A percentile compares a stretch with the other conserved stretches of the same genome.
Conservation (phyloP, 208 protist species). For the Endotrypanum monterogeii region DNA sequence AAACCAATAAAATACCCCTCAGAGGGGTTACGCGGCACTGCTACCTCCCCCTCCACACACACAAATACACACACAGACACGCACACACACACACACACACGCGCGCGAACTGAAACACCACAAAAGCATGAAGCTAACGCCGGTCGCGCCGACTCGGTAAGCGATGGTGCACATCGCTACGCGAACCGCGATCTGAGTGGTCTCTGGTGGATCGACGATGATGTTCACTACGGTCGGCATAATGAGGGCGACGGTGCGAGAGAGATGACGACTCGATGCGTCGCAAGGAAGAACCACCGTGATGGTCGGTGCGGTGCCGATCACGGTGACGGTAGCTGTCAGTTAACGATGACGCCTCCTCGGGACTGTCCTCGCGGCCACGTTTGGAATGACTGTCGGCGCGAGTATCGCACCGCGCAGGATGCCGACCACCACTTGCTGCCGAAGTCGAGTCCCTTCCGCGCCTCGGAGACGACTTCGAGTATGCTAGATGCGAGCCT, state of each 20-base stretch:
- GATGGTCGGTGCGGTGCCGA: conserved; percentile 1
- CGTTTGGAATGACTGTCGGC: neutral
- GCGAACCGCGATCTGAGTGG: neutral
- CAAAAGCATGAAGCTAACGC: neutral
- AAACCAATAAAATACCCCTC: too few relatives aligned
- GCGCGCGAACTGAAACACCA: neutral
- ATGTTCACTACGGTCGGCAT: neutral
- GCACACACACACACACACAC: too few relatives aligned
- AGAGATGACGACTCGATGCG: neutral
- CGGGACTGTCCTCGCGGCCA: neutral
- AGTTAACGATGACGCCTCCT: neutral
- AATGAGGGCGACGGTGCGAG: conserved; percentile 4
- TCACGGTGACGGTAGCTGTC: neutral
- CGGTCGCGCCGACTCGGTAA: neutral
- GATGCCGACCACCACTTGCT: neutral
- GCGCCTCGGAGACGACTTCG: neutral
- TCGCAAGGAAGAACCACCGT: neutral
- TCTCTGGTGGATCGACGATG: neutral
- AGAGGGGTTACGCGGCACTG: neutral
- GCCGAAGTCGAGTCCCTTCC: neutral
- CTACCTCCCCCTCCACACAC: neutral
- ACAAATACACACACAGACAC: too few relatives aligned
- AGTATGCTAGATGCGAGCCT: neutral
- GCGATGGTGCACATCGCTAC: neutral
- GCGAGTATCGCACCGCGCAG: neutral